These are phyloP conservation scores for Carex littledalei DNA, from an alignment of 176 grass and related monocot genomes.

Conservation along the genomic window DNA sequence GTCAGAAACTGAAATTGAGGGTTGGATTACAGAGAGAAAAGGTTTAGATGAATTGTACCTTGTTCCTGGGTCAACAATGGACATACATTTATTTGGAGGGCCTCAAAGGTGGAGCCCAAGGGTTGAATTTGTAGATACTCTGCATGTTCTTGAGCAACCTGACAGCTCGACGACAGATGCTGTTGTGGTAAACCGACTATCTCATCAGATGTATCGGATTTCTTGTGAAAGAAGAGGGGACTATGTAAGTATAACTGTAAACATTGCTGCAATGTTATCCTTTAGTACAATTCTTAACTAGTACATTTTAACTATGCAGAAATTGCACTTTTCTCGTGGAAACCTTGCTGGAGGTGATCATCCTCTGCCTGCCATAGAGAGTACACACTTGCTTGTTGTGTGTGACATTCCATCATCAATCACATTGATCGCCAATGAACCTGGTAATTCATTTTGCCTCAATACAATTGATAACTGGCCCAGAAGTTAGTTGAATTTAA, in stretches of 20 bases:
- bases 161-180: slow-evolving; percentile 27
- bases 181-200: slow-evolving; percentile 54
- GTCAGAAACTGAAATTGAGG: slow-evolving; percentile 34
- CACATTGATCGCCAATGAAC: slow-evolving; percentile 91
- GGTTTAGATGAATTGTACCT: slow-evolving; percentile 64
- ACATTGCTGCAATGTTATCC: neutral
- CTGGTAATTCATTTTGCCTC: slow-evolving; percentile 50
- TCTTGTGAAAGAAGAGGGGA: slow-evolving; percentile 59
- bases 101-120: slow-evolving; percentile 71
- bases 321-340: slow-evolving; percentile 84
- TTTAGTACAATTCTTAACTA: neutral
- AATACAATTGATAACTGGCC: neutral
- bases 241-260: slow-evolving; percentile 60
- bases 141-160: slow-evolving; percentile 48
- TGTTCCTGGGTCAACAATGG: slow-evolving; percentile 88
- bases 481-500: neutral
- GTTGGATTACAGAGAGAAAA: slow-evolving; percentile 36
- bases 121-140: slow-evolving; percentile 71
- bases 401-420: slow-evolving; percentile 78
- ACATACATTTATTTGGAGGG: slow-evolving; percentile 74
- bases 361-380: slow-evolving; percentile 49
- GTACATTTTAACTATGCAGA: slow-evolving; percentile 36
- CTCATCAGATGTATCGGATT: slow-evolving; percentile 48
- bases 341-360: slow-evolving; percentile 86
- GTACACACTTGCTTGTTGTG: slow-evolving; percentile 55